Conservation (phyloP, 306 rosid genomes). For the Acacia confusa region DNA sequence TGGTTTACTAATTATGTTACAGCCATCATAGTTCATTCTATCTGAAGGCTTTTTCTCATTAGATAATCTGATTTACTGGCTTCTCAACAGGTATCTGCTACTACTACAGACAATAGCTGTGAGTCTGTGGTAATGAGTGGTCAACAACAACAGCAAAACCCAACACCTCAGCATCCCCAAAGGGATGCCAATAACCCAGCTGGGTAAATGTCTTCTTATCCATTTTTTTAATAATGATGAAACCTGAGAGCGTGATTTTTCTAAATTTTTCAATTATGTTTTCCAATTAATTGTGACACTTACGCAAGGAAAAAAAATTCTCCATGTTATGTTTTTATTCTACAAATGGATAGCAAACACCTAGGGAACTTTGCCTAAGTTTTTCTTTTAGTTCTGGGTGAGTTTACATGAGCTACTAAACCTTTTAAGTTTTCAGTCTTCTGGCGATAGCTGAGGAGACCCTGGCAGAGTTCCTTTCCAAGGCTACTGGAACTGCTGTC, state of each 20-base stretch:
- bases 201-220: conserved; percentile 51
- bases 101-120: conserved; percentile 97
- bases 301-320: background rate
- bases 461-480: conserved; percentile 99
- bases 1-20: background rate
- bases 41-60: background rate
- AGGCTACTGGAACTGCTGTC: conserved; percentile 99
- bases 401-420: background rate
- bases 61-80: background rate
- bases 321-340: background rate
- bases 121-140: conserved; percentile 99
- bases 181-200: conserved; percentile 99
- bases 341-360: background rate
- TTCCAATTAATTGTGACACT: background rate
- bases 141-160: conserved; percentile 98
- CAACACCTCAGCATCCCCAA: conserved; percentile 87
- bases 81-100: conserved; percentile 64
- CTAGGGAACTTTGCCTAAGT: background rate
- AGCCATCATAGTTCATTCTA: background rate
- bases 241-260: background rate
- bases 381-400: background rate
- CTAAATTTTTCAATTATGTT: background rate
- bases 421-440: conserved; percentile 48
- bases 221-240: background rate
- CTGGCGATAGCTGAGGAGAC: conserved; percentile 98